Evolutionary conservation across 768 basidiomycete genomes (phyloP).

Genomic region (Russula abietina): DNA sequence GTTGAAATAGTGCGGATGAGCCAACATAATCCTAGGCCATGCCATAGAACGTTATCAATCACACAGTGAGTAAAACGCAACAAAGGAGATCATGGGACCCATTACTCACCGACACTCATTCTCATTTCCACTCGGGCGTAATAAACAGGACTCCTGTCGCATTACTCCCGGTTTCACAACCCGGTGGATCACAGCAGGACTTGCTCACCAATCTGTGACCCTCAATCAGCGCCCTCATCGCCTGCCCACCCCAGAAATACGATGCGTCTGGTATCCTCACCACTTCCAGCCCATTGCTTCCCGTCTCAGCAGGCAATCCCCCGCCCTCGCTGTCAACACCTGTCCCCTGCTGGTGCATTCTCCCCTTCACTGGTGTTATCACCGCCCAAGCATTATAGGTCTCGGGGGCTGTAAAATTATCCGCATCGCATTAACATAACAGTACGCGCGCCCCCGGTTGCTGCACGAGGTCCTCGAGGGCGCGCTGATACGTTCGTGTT

Average conservation of each 20-base stretch:
- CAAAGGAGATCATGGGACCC: neutral
- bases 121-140: neutral
- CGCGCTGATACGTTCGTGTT: constrained; percentile 45
- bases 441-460: constrained; percentile 48
- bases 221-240: constrained; percentile 14
- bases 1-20: neutral
- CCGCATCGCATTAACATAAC: constrained; percentile 58
- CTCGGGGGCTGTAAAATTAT: constrained; percentile 59
- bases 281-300: constrained; percentile 11
- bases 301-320: neutral
- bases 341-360: neutral
- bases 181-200: neutral
- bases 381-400: constrained; percentile 52
- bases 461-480: constrained; percentile 45
- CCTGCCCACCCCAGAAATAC: constrained; percentile 24
- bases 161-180: neutral
- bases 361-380: neutral
- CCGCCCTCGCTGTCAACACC: neutral
- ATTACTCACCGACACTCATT: neutral
- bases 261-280: constrained; percentile 20
- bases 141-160: neutral
- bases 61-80: neutral
- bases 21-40: neutral
- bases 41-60: neutral
- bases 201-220: constrained; percentile 4